phyloP scores from a whole-genome alignment of 106 monocot genomes.

The Acorus gramineus region DNA sequence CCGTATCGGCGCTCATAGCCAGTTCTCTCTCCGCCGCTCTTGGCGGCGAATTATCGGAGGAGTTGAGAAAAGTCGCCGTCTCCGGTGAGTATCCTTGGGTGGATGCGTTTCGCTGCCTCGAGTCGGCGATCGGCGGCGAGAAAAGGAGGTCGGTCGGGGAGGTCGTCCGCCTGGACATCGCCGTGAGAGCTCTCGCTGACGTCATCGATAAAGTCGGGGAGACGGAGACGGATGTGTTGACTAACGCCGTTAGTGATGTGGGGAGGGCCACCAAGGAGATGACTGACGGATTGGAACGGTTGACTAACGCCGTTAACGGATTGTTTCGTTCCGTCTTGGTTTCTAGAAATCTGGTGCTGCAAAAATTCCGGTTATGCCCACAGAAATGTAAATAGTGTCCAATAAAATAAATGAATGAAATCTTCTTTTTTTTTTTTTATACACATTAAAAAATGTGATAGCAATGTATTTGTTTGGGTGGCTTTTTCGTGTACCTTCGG shows the following conservation, averaged over 20 bases:
- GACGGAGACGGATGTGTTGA: slow-evolving; percentile 1
- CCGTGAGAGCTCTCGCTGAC: slow-evolving; percentile 12
- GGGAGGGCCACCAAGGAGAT: slow-evolving; percentile 32
- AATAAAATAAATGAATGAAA: not conserved
- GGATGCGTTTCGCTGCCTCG: slow-evolving; percentile 27
- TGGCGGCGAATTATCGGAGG: slow-evolving; percentile 3
- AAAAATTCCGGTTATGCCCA: slow-evolving; percentile 21
- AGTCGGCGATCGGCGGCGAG: slow-evolving; percentile 8
- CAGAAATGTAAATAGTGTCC: slow-evolving; percentile 27
- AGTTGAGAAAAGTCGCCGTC: slow-evolving; percentile 2
- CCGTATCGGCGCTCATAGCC: slow-evolving; percentile 33
- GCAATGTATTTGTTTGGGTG: too few relatives aligned
- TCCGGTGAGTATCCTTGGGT: slow-evolving; percentile 39
- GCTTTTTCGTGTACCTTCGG: too few relatives aligned
- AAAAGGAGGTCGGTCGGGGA: slow-evolving; percentile 9
- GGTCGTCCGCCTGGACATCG: slow-evolving; percentile 18
- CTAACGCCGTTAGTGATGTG: slow-evolving; percentile 7
- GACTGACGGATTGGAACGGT: slow-evolving; percentile 29
- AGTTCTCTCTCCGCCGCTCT: slow-evolving; percentile 12
- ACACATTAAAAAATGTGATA: too few relatives aligned
- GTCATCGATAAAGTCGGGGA: slow-evolving; percentile 5
- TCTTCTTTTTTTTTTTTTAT: too few relatives aligned
- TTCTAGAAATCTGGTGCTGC: slow-evolving; percentile 33
- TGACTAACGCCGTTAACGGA: slow-evolving; percentile 31
- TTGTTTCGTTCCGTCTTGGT: slow-evolving; percentile 37